phyloP scores from a whole-genome alignment of 2,329 filamentous ascomycete genomes.

The Monilinia polystroma region DNA sequence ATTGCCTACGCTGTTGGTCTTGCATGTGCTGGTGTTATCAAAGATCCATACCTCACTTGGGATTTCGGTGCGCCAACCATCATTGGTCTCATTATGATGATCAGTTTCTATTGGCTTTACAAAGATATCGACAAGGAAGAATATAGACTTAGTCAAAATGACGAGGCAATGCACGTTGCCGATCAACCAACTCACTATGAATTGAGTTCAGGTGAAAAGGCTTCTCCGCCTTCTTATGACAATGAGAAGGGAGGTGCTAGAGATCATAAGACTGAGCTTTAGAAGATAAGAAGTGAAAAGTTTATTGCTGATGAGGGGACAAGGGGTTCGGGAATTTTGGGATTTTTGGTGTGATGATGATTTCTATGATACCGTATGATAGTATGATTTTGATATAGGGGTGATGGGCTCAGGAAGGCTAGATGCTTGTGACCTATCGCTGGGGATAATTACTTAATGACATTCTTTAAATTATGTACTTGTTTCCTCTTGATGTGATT shows the following conservation, averaged over 20 bases:
- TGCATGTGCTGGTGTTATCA: constrained; percentile 47
- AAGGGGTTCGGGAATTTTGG: background rate
- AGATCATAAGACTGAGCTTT: constrained; percentile 4
- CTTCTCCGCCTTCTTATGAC: constrained; percentile 8
- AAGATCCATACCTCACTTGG: constrained; percentile 51
- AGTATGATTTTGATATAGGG: constrained; percentile 1
- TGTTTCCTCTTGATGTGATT: background rate
- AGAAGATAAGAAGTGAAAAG: background rate
- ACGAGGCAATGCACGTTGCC: constrained; percentile 20
- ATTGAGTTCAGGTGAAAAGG: background rate
- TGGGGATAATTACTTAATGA: constrained; percentile 7
- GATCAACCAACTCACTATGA: background rate
- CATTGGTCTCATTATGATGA: constrained; percentile 46
- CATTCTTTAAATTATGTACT: background rate
- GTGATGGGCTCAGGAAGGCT: constrained; percentile 7
- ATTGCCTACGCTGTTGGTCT: constrained; percentile 49
- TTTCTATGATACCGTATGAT: constrained; percentile 21
- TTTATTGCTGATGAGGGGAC: background rate
- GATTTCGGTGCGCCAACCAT: constrained; percentile 51
- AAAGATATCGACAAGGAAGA: constrained; percentile 50
- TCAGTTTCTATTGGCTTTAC: constrained; percentile 50
- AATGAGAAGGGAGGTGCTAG: background rate
- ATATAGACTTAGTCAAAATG: constrained; percentile 44
- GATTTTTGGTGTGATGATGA: constrained; percentile 6
- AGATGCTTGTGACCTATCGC: constrained; percentile 10